phyloP scores from a whole-genome alignment of 768 basidiomycete species.

The Leccinellum luteum region DNA sequence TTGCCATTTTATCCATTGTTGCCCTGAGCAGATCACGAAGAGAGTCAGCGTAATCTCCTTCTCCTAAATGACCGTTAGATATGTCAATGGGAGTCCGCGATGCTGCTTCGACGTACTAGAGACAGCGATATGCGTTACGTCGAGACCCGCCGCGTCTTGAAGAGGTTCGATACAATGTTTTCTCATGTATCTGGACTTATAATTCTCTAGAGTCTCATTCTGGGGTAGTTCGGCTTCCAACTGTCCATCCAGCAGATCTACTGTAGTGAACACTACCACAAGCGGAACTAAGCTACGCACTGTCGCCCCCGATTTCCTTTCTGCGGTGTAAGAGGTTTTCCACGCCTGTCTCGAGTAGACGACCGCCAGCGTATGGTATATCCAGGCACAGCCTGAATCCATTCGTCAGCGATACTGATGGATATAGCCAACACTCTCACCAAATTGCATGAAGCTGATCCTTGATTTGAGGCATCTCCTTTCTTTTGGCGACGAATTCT shows the following conservation, averaged over 20 bases:
- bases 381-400: constrained; percentile 15
- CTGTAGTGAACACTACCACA: too few relatives aligned
- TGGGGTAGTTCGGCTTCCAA: neutral
- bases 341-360: constrained; percentile 14
- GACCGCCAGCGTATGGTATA: constrained; percentile 11
- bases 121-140: constrained; percentile 3
- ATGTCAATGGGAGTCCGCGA: too few relatives aligned
- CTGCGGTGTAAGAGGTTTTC: constrained; percentile 11
- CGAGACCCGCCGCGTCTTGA: neutral
- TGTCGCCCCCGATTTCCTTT: neutral
- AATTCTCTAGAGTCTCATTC: neutral
- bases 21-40: neutral
- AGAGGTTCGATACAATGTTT: constrained; percentile 1
- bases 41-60: constrained; percentile 1
- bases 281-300: neutral
- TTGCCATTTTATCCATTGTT: neutral
- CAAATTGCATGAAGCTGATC: constrained; percentile 17
- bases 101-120: constrained; percentile 5
- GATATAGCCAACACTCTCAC: neutral
- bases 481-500: neutral
- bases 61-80: neutral
- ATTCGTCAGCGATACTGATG: neutral
- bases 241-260: neutral
- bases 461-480: neutral
- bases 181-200: neutral